Evolutionary conservation across 805 yeast species (phyloP).

Genomic region (Myxozyma mucilagina): DNA sequence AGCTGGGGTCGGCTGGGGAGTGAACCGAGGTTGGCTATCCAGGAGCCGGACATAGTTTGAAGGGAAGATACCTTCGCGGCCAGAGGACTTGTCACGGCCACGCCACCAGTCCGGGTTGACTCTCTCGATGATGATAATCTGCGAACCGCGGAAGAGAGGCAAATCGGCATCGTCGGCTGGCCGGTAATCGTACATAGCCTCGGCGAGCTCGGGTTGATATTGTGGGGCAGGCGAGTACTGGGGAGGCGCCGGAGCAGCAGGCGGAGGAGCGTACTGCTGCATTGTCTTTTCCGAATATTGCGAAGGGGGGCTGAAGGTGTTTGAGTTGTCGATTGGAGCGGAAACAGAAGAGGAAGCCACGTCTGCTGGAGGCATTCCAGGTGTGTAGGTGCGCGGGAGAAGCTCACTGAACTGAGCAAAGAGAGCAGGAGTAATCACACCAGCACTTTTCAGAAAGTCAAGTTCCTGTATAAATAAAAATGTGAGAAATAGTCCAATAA

Average conservation of each 20-base stretch:
- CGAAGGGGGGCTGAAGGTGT: too few relatives aligned
- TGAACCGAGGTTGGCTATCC: not conserved
- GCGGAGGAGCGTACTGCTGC: slow-evolving; percentile 6
- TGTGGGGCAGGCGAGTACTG: slow-evolving; percentile 31
- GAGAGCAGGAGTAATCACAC: slow-evolving; percentile 62
- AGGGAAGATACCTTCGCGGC: slow-evolving; percentile 81
- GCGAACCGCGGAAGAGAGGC: slow-evolving; percentile 63
- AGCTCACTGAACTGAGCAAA: slow-evolving; percentile 51
- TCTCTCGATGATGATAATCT: slow-evolving; percentile 67
- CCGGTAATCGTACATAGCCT: slow-evolving; percentile 70
- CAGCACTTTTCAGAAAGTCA: slow-evolving; percentile 73
- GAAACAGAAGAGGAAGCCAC: not conserved
- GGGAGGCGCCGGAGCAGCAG: slow-evolving; percentile 30
- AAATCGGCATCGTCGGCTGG: slow-evolving; percentile 80
- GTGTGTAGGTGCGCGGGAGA: slow-evolving; percentile 52
- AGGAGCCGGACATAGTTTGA: slow-evolving; percentile 70
- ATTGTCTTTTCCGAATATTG: not conserved
- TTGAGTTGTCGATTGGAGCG: slow-evolving; percentile 2
- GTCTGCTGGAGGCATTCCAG: slow-evolving; percentile 34
- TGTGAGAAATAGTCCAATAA: not conserved
- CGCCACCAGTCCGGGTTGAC: slow-evolving; percentile 89
- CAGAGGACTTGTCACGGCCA: slow-evolving; percentile 53
- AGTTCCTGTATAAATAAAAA: slow-evolving; percentile 51
- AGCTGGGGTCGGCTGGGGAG: slow-evolving; percentile 5
- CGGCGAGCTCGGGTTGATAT: slow-evolving; percentile 44